Percentiles rank a stretch among this genome's conserved stretches.
Conservation (phyloP, 306 rosid species). For the Vigna trinervia region DNA sequence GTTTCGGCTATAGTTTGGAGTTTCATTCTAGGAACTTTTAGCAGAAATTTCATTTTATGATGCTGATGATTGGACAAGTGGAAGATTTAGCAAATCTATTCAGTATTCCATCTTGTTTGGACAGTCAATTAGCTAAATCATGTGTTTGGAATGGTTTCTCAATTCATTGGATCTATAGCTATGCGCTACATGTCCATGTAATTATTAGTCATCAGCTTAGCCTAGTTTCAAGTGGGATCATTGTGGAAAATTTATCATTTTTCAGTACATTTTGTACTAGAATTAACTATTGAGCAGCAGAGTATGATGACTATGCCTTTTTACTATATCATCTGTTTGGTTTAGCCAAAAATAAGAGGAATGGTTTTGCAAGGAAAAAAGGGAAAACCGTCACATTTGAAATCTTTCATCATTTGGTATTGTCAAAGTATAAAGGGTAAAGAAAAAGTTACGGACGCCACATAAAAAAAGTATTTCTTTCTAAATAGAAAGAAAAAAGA, state of each 20-base stretch:
- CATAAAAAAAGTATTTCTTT: background rate
- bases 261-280: background rate
- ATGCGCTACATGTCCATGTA: conserved; percentile 23
- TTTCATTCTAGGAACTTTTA: conserved; percentile 36
- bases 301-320: conserved; percentile 13
- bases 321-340: background rate
- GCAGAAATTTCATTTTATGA: conserved; percentile 9
- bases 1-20: conserved; percentile 33
- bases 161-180: conserved; percentile 18
- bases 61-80: conserved; percentile 33
- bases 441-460: background rate
- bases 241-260: conserved; percentile 19
- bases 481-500: background rate
- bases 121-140: conserved; percentile 3
- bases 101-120: background rate
- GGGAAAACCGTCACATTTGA: background rate
- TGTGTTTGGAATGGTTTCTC: conserved; percentile 12
- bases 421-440: background rate
- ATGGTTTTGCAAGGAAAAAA: background rate
- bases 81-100: conserved; percentile 7
- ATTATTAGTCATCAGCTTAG: background rate
- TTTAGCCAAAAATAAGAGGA: background rate
- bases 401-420: background rate
- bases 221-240: conserved; percentile 31
- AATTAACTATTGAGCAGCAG: background rate